Conservation (phyloP, 139 green algal species). For the Bryopsis sp. region DNA sequence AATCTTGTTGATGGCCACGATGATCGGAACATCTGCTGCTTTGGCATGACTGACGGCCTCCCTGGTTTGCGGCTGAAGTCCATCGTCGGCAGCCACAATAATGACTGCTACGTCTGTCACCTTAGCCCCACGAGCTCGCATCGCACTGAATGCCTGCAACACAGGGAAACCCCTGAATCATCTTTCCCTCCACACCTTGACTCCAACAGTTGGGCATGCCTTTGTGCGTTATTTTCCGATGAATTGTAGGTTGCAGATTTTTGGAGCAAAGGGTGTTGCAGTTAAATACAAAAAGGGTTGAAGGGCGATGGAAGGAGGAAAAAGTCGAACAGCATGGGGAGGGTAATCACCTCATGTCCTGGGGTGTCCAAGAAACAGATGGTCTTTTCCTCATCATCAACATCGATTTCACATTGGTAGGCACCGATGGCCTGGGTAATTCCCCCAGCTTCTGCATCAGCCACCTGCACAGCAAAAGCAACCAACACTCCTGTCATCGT, state of each 20-base stretch:
- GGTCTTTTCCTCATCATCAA: slow-evolving; percentile 42
- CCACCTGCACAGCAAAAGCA: slow-evolving; percentile 41
- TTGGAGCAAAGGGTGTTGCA: too few species aligned
- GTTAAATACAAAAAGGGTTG: too few species aligned
- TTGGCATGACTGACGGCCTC: slow-evolving; percentile 90
- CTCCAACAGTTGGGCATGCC: too few species aligned
- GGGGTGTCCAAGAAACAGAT: slow-evolving; percentile 98
- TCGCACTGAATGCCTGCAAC: slow-evolving; percentile 90
- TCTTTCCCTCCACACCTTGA: too few species aligned
- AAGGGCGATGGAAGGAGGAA: too few species aligned
- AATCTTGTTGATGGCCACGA: slow-evolving; percentile 76
- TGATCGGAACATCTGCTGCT: slow-evolving; percentile 84
- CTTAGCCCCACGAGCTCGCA: slow-evolving; percentile 79
- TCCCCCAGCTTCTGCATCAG: slow-evolving; percentile 88
- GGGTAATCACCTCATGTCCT: slow-evolving; percentile 74
- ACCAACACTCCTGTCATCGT: too few species aligned
- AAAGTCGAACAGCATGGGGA: too few species aligned
- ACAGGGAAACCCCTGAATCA: too few species aligned
- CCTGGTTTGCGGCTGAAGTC: slow-evolving; percentile 88
- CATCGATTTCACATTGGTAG: slow-evolving; percentile 74
- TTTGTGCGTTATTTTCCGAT: too few species aligned
- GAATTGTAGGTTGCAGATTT: too few species aligned
- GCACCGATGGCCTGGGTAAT: slow-evolving; percentile 96
- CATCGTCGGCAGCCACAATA: slow-evolving; percentile 95
- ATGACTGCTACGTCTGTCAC: slow-evolving; percentile 97